Evolutionary conservation across 2,329 filamentous ascomycete genomes (phyloP).

Genomic region (Ciborinia camelliae): DNA sequence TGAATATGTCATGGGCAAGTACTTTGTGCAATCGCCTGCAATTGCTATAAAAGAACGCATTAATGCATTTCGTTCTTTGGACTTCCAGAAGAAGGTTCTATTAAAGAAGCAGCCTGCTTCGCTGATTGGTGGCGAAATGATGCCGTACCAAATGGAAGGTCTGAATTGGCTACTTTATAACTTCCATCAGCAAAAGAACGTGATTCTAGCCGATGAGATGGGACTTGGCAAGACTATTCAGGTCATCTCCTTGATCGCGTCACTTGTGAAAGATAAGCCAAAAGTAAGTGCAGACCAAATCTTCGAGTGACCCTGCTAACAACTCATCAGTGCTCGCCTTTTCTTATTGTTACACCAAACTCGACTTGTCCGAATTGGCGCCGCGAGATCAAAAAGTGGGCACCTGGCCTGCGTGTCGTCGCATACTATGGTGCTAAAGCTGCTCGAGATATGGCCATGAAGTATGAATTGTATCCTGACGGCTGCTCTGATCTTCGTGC

Average conservation of each 20-base stretch:
- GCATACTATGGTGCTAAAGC: constrained; percentile 80
- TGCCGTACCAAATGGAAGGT: constrained; percentile 91
- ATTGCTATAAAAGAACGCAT: constrained; percentile 64
- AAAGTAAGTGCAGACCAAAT: constrained; percentile 35
- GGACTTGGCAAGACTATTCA: constrained; percentile 97
- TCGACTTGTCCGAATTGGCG: constrained; percentile 98
- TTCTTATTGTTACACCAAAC: constrained; percentile 90
- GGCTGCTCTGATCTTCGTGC: constrained; percentile 68
- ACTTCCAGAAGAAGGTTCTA: constrained; percentile 65
- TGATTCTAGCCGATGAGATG: constrained; percentile 96
- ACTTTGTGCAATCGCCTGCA: constrained; percentile 58
- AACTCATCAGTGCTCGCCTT: constrained; percentile 69
- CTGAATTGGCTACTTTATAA: constrained; percentile 94
- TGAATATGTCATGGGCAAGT: constrained; percentile 77
- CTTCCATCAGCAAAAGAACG: constrained; percentile 77
- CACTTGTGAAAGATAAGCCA: constrained; percentile 63
- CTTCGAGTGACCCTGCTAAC: constrained; percentile 50
- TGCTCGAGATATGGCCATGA: constrained; percentile 71
- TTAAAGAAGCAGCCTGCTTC: constrained; percentile 69
- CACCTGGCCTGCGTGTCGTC: constrained; percentile 80
- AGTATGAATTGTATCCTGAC: constrained; percentile 80
- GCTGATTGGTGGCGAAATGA: constrained; percentile 75
- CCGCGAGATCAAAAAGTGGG: constrained; percentile 92
- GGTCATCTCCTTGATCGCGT: constrained; percentile 76
- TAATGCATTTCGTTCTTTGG: constrained; percentile 58